These are phyloP conservation scores for Aspergillus sparsus DNA, from an alignment of 495 filamentous ascomycete genomes.

Conservation along the genomic window DNA sequence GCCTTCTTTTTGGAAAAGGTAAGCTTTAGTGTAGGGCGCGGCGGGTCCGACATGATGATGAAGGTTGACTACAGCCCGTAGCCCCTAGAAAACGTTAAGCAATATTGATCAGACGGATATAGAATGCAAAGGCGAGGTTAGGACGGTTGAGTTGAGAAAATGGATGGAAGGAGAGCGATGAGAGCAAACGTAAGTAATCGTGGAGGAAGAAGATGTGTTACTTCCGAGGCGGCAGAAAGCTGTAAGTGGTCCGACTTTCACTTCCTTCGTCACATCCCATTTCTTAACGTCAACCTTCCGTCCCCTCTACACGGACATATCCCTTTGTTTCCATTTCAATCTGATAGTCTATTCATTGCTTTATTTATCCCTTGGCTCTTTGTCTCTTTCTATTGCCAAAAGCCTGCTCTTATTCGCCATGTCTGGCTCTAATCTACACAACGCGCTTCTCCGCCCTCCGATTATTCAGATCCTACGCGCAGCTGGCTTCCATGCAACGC, in stretches of 20 bases:
- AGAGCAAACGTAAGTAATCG: not conserved
- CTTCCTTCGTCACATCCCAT: too few relatives aligned
- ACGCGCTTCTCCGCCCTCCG: slow-evolving; percentile 75
- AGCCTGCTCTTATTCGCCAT: slow-evolving; percentile 24
- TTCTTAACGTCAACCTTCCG: slow-evolving; percentile 6
- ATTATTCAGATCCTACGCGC: slow-evolving; percentile 86
- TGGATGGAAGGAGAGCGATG: not conserved
- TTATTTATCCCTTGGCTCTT: not conserved
- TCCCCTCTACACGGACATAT: slow-evolving; percentile 7
- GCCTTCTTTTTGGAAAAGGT: slow-evolving; percentile 48
- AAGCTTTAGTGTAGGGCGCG: slow-evolving; percentile 52
- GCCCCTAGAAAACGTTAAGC: not conserved
- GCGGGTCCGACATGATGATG: slow-evolving; percentile 35
- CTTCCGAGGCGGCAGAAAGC: slow-evolving; percentile 7
- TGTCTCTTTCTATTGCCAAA: not conserved
- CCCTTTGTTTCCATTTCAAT: not conserved
- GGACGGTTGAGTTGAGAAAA: too few relatives aligned
- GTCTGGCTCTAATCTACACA: slow-evolving; percentile 58
- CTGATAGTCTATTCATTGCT: not conserved
- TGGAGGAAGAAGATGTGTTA: not conserved
- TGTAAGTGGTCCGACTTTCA: slow-evolving; percentile 8
- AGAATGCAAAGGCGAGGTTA: not conserved
- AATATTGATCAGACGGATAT: not conserved
- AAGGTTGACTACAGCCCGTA: slow-evolving; percentile 3
- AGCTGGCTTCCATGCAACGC: slow-evolving; percentile 76